Evolutionary conservation across 1,284 basidiomycete genomes (phyloP).

Genomic region (Ustilago vetiveriae): DNA sequence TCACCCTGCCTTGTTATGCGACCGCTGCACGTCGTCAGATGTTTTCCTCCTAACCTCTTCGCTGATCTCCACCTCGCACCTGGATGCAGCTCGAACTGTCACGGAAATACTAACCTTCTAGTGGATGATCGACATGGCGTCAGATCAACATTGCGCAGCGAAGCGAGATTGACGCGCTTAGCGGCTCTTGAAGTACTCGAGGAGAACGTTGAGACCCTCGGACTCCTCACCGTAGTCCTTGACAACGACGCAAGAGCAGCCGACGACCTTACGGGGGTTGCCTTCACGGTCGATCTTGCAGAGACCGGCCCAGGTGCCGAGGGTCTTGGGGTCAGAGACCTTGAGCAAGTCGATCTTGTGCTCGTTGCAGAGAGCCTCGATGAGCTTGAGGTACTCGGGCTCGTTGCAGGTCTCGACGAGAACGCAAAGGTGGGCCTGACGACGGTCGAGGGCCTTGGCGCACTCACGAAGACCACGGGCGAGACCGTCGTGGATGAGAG

Average conservation of each 20-base stretch:
- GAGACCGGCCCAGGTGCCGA: constrained; percentile 94
- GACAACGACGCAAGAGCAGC: constrained; percentile 86
- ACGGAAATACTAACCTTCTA: constrained; percentile 41
- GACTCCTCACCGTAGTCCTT: constrained; percentile 97
- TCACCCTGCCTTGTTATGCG: no score
- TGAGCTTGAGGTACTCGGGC: constrained; percentile 99
- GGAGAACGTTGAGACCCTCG: constrained; percentile 93
- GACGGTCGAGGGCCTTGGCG: constrained; percentile 97
- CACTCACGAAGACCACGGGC: constrained; percentile 97
- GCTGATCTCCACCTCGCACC: no score
- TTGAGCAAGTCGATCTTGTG: constrained; percentile 99
- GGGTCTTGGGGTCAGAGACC: constrained; percentile 93
- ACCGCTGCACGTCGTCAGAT: no score
- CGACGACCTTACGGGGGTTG: constrained; percentile 88
- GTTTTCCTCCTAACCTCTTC: no score
- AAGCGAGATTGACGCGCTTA: constrained; percentile 31
- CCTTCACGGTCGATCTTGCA: constrained; percentile 97
- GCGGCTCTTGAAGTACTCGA: constrained; percentile 96
- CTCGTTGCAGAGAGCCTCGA: constrained; percentile 98
- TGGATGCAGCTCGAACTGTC: background rate
- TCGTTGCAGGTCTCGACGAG: constrained; percentile 99
- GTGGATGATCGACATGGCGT: background rate
- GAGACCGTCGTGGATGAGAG: constrained; percentile 96
- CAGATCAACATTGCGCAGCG: background rate
- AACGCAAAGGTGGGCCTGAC: constrained; percentile 97